Conservation (phyloP, 176 grass and related monocot species). For the Raddia guianensis region DNA sequence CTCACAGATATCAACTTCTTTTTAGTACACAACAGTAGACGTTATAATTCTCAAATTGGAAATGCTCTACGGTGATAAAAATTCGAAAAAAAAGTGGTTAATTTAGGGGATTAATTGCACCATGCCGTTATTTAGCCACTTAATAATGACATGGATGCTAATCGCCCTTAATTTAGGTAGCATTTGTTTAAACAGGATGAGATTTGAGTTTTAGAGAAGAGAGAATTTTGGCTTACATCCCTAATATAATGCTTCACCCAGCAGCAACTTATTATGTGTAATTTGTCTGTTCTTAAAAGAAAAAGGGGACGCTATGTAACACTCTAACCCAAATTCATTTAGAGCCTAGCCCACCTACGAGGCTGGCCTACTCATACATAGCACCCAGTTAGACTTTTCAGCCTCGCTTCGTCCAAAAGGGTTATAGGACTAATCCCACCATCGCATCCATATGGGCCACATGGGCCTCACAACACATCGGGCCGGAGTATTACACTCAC, state of each 20-base stretch:
- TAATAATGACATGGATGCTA: too few species aligned
- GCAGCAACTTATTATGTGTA: neutral
- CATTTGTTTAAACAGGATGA: neutral
- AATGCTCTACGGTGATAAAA: neutral
- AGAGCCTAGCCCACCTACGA: too few species aligned
- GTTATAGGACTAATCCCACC: too few species aligned
- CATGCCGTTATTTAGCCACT: too few species aligned
- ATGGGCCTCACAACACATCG: too few species aligned
- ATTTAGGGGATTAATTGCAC: neutral
- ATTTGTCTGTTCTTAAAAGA: neutral
- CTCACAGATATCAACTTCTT: neutral
- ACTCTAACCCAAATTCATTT: too few species aligned
- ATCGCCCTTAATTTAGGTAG: neutral
- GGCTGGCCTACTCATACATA: too few species aligned
- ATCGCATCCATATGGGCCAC: too few species aligned
- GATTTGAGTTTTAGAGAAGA: neutral
- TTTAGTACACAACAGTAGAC: neutral
- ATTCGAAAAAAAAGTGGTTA: neutral
- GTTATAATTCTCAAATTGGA: neutral
- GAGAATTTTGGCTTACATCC: neutral
- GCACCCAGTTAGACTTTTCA: too few species aligned
- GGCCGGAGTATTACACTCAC: too few species aligned
- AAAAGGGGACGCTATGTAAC: neutral
- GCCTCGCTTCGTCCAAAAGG: too few species aligned
- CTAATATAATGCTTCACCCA: neutral